These are phyloP conservation scores for Smittium mucronatum DNA, from an alignment of 371 early-diverging fungal species.

Conservation along the genomic window DNA sequence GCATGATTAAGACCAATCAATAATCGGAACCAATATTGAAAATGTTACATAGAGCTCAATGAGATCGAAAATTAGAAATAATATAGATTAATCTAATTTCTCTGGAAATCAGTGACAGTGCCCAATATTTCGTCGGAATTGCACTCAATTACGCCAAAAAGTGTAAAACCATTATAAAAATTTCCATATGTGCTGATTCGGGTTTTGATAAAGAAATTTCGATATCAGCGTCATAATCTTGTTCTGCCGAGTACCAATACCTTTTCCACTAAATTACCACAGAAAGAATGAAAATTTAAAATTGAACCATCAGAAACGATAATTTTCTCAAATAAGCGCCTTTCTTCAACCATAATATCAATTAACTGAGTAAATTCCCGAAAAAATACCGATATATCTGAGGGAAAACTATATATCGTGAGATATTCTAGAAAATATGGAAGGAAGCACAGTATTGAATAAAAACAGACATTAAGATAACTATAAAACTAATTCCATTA, in stretches of 20 bases:
- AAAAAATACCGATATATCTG: background rate
- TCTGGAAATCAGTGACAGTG: background rate
- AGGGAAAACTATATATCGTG: background rate
- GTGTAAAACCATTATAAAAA: background rate
- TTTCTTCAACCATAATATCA: background rate
- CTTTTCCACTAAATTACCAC: background rate
- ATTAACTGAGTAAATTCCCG: background rate
- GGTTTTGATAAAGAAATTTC: background rate
- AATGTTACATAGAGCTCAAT: background rate
- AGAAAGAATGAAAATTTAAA: background rate
- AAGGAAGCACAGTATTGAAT: background rate
- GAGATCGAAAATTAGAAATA: background rate
- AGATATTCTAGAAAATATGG: background rate
- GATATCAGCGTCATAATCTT: background rate
- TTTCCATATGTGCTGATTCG: background rate
- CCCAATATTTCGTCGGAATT: conserved; percentile 1
- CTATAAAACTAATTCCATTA: background rate
- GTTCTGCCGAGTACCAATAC: background rate
- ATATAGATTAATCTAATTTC: background rate
- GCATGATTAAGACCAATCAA: background rate
- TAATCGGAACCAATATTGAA: background rate
- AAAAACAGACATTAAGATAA: background rate
- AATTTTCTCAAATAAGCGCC: background rate
- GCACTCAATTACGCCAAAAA: background rate
- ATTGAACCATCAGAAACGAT: background rate